Base-by-base conservation (phyloP, 805 yeast species). In the Millerozyma acaciae region DNA sequence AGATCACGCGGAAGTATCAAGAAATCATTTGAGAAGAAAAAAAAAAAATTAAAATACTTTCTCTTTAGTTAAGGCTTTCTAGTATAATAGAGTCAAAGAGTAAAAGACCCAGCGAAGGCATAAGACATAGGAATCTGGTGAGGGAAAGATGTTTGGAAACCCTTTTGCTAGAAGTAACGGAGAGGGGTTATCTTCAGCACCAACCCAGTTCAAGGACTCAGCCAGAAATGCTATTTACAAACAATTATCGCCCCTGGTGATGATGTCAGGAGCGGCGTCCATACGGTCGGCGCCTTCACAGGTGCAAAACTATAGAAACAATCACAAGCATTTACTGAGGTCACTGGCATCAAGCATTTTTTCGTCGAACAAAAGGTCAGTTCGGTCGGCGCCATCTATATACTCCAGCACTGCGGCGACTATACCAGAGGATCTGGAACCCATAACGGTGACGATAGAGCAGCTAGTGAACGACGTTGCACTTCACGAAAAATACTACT, bases 151-250 rank as follows among this genome's bases (percentile, higher is more conserved):
- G 65, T 59, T 53, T 40, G 62, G 64, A 15, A 44, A 60, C 6
- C 51, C 59, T 3, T 51, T 48, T 42, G 46, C 50, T 8, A 47
- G 59, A 28, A 39, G 42, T 19, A 46, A 43, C 29, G 51, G 49
- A 12, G 57, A 40, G 41, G 37, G 38, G 34, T 2, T 19, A 5
- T 35, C 56, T 8, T 34, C 51, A 38, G 52, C 70, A 6, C 72
- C 72, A 8, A 42, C 61, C 6, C 67, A 61, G 18, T 65, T 65
- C 48, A 56, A 60, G 30, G 71, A 66, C 28, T 50, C 53, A 21
- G 72, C 72, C 24, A 52, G 72, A 46, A 62, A 54, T 44, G 70
- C 68, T 42, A 66, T 66, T 40, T 66, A 62, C 39, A 67, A 61
- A 38, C 68, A 62, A 40, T 52, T 66, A 18, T 66, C 67, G 5